These are phyloP conservation scores for Erodium texanum DNA, from an alignment of 441 rosid genomes.

Conservation along the genomic window DNA sequence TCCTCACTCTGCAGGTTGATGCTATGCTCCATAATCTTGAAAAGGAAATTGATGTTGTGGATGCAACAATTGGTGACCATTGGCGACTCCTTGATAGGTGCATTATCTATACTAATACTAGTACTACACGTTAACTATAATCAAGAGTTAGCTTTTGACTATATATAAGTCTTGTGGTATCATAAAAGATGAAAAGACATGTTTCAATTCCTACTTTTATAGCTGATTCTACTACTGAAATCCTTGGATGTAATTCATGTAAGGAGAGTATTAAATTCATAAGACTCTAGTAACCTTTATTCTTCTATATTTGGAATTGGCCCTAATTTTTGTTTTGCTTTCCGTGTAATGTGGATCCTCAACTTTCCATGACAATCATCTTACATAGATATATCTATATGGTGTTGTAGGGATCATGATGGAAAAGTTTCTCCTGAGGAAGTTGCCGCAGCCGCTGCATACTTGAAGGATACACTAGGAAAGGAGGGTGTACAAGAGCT, in stretches of 20 bases:
- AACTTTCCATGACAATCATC: not conserved
- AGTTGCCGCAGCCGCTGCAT: slow-evolving; percentile 75
- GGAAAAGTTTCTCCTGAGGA: slow-evolving; percentile 88
- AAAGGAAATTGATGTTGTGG: slow-evolving; percentile 82
- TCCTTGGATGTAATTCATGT: not conserved
- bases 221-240: too few species aligned
- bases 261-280: not conserved
- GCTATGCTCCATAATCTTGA: slow-evolving; percentile 79
- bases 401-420: slow-evolving; percentile 52
- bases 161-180: too few species aligned
- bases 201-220: too few species aligned
- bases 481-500: slow-evolving; percentile 73
- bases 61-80: slow-evolving; percentile 64
- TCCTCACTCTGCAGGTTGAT: slow-evolving; percentile 44
- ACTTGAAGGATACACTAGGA: slow-evolving; percentile 58
- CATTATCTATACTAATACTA: slow-evolving; percentile 15
- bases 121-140: not conserved
- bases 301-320: not conserved
- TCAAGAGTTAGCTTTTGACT: not conserved
- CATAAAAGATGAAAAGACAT: too few species aligned
- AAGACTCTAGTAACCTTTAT: not conserved
- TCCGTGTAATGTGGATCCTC: not conserved
- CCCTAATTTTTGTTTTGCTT: not conserved
- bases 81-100: slow-evolving; percentile 84
- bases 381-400: not conserved